phyloP scores from a whole-genome alignment of 2,329 filamentous ascomycete genomes.

The Aureobasidium sp. region DNA sequence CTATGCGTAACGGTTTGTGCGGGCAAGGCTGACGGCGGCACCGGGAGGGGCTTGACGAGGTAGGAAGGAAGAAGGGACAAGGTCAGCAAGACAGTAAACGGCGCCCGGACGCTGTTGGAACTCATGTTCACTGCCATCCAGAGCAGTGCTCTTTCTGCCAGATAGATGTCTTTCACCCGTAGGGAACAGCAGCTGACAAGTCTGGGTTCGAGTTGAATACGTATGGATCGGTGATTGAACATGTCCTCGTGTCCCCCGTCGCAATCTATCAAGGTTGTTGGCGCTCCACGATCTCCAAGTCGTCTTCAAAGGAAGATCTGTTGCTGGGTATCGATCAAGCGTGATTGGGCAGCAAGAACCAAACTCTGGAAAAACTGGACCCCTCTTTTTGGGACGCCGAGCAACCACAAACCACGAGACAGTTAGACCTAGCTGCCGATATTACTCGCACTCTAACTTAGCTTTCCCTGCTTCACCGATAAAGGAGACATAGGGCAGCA shows the following conservation, averaged over 20 bases:
- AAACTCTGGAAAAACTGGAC: background rate
- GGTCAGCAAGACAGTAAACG: conserved; percentile 6
- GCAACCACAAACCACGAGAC: background rate
- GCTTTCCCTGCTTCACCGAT: background rate
- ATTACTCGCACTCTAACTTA: background rate
- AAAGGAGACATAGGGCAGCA: background rate
- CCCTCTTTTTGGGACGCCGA: background rate
- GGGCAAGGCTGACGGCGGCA: conserved; percentile 11
- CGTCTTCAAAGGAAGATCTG: background rate
- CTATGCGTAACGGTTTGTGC: conserved; percentile 1
- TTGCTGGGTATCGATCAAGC: background rate
- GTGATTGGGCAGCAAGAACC: conserved; percentile 3
- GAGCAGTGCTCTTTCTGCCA: background rate
- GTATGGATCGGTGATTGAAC: background rate
- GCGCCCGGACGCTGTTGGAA: background rate
- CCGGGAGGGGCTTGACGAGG: conserved; percentile 1
- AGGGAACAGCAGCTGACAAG: background rate
- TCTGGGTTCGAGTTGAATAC: background rate
- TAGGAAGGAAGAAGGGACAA: background rate
- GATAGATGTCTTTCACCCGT: background rate
- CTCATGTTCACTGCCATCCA: background rate
- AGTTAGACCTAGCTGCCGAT: background rate
- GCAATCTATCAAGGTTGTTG: conserved; percentile 3
- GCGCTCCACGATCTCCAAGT: conserved; percentile 7
- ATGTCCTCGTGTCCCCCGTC: background rate